These are phyloP conservation scores for Podaxis sp. DNA, from an alignment of 768 basidiomycete species.

Conservation along the genomic window DNA sequence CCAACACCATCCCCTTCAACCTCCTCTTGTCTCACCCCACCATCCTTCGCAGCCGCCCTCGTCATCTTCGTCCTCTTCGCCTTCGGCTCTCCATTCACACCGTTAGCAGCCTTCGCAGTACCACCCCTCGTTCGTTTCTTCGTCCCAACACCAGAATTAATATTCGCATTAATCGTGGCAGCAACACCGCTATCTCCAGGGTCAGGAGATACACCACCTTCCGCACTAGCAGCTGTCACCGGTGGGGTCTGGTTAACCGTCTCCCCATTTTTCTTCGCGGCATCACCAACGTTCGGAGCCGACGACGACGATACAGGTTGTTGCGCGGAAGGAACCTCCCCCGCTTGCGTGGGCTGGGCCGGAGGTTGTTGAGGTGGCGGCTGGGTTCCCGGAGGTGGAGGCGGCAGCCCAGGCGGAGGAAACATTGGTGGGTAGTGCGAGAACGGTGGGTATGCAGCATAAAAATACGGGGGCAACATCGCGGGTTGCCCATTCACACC, in stretches of 20 bases:
- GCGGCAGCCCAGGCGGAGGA: slow-evolving; percentile 23
- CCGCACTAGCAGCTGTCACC: slow-evolving; percentile 14
- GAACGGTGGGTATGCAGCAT: slow-evolving; percentile 34
- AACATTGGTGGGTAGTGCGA: slow-evolving; percentile 36
- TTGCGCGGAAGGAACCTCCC: not conserved
- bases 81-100: slow-evolving; percentile 15
- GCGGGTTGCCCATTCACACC: slow-evolving; percentile 33
- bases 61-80: slow-evolving; percentile 15
- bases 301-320: slow-evolving; percentile 10
- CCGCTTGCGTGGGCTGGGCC: not conserved
- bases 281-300: not conserved
- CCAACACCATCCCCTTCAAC: not conserved
- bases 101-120: slow-evolving; percentile 3
- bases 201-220: not conserved
- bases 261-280: slow-evolving; percentile 23
- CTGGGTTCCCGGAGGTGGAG: slow-evolving; percentile 18
- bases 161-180: slow-evolving; percentile 14
- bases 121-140: slow-evolving; percentile 13
- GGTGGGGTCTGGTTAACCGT: slow-evolving; percentile 2
- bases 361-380: slow-evolving; percentile 16
- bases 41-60: not conserved
- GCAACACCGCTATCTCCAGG: slow-evolving; percentile 12
- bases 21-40: not conserved
- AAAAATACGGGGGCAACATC: slow-evolving; percentile 40
- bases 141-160: not conserved